Percentiles rank a stretch among this genome's conserved stretches.
Evolutionary conservation across 306 rosid genomes (phyloP).

Genomic region (Styphnolobium japonicum): DNA sequence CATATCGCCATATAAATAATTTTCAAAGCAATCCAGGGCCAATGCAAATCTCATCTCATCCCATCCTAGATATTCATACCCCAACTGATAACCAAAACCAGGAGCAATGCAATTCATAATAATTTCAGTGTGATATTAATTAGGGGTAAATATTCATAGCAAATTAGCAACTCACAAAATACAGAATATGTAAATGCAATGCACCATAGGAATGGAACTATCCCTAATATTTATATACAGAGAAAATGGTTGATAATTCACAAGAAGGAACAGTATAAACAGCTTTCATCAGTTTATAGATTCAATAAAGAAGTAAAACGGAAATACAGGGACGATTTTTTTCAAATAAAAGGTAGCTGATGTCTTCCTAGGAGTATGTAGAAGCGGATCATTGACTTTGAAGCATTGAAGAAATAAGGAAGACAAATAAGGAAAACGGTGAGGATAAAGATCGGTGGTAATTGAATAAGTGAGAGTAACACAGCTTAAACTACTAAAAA

Average conservation of each 20-base stretch:
- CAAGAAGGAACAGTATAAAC: background rate
- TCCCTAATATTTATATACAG: background rate
- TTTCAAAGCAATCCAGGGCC: background rate
- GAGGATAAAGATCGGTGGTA: no score
- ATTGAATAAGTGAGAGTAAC: background rate
- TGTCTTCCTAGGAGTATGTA: background rate
- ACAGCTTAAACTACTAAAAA: background rate
- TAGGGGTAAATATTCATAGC: background rate
- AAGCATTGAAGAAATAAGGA: background rate
- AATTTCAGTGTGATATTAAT: background rate
- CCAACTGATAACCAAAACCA: background rate
- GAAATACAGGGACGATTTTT: background rate
- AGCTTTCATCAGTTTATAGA: background rate
- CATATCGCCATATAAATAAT: background rate
- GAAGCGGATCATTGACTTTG: background rate
- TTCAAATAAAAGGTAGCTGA: background rate
- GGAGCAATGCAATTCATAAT: background rate
- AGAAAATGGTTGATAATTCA: background rate
- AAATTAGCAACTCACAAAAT: background rate
- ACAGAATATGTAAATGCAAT: background rate
- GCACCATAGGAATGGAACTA: background rate
- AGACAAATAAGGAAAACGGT: no score
- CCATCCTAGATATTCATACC: background rate
- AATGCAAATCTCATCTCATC: background rate
- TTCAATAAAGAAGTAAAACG: background rate